These are phyloP conservation scores for Corymbia maculata DNA, from an alignment of 345 rosid species.

Conservation along the genomic window DNA sequence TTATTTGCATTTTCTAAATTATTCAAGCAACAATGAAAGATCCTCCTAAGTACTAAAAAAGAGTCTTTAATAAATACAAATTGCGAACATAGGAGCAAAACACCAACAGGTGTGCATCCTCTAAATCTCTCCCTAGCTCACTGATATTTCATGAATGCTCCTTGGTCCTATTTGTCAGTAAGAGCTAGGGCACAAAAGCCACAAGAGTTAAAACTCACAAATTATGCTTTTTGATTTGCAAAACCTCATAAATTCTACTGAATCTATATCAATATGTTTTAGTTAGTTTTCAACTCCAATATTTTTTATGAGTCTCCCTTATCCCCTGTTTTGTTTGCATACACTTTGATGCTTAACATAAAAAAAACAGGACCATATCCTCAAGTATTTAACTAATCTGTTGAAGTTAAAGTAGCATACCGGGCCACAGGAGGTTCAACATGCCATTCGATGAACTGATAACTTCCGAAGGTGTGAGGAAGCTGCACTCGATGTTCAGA, in stretches of 20 bases:
- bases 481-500: constrained; percentile 54
- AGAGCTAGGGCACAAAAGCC: neutral
- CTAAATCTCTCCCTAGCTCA: neutral
- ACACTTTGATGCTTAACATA: neutral
- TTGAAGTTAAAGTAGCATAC: constrained; percentile 13
- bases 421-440: constrained; percentile 34
- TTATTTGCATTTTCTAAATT: neutral
- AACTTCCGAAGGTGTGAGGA: constrained; percentile 58
- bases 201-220: neutral
- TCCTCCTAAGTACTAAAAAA: neutral
- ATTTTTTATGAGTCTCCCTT: neutral
- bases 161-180: neutral
- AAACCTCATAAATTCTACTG: neutral
- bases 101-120: neutral
- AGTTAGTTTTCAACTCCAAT: neutral
- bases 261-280: neutral
- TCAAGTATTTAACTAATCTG: neutral
- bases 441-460: constrained; percentile 52
- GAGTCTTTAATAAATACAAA: neutral
- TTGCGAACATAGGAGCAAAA: neutral
- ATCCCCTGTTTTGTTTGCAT: neutral
- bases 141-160: neutral
- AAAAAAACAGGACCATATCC: too few relatives aligned
- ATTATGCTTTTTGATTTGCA: neutral
- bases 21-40: neutral